Evolutionary conservation across 495 filamentous ascomycete species (phyloP).

Genomic region (Eremomyces bilateralis): DNA sequence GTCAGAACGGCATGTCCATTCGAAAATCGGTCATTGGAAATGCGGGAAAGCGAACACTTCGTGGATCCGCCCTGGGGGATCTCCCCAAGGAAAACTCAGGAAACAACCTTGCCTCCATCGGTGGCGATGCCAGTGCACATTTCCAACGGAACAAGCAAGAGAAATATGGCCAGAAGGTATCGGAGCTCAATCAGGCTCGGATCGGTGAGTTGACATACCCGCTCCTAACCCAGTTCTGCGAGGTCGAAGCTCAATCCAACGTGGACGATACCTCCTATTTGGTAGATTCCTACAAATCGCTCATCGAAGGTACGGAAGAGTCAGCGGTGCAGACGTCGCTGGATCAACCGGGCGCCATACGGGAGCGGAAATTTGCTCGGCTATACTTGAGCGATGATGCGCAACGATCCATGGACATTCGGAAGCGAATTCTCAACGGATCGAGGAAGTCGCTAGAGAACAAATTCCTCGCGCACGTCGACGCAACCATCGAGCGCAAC

Average conservation of each 20-base stretch:
- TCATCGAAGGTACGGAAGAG: slow-evolving; percentile 54
- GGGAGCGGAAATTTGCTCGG: slow-evolving; percentile 53
- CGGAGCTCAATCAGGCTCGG: slow-evolving; percentile 48
- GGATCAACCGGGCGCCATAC: slow-evolving; percentile 31
- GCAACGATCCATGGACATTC: slow-evolving; percentile 33
- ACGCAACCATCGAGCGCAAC: slow-evolving; percentile 54
- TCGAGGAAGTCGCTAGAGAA: slow-evolving; percentile 57
- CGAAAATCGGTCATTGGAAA: slow-evolving; percentile 74
- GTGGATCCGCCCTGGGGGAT: no score
- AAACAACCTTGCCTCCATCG: slow-evolving; percentile 19
- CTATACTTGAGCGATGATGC: slow-evolving; percentile 45
- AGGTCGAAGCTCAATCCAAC: slow-evolving; percentile 42
- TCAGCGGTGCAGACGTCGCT: slow-evolving; percentile 27
- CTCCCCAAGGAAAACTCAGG: no score
- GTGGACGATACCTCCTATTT: slow-evolving; percentile 40
- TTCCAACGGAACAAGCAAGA: slow-evolving; percentile 61
- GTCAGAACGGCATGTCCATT: slow-evolving; percentile 44
- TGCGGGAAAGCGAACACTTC: no score
- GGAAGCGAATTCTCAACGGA: slow-evolving; percentile 55
- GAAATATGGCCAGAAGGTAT: slow-evolving; percentile 53
- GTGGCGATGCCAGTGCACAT: slow-evolving; percentile 53
- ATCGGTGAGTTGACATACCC: slow-evolving; percentile 39
- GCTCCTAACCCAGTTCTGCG: slow-evolving; percentile 46
- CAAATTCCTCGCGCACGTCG: slow-evolving; percentile 47
- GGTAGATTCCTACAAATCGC: slow-evolving; percentile 53